Base-by-base conservation (phyloP, 2,329 filamentous ascomycete genomes). In the Chaetomium olivaceum region DNA sequence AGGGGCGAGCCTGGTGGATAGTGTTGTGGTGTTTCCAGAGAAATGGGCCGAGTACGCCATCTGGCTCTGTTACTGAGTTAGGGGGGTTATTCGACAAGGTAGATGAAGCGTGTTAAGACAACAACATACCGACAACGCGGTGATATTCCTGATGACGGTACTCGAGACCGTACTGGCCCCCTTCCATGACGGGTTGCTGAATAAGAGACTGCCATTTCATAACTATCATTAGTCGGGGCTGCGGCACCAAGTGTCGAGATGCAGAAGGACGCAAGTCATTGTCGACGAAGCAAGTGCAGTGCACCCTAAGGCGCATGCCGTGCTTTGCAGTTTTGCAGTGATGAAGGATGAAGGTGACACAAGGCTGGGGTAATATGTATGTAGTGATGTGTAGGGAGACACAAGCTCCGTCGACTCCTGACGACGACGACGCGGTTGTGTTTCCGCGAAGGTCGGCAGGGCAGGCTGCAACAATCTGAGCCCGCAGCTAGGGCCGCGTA, bases 1-100 rank as follows among this genome's bases (percentile, higher is more conserved):
- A 36, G 85, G 82, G 61, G 86, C 82, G 74, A 87, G 88, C 67
- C 87, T 90, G 36, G 85, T 87, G 3, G 91, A 91, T 16, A 97
- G 81, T 0, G 92, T 96, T 54, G 89, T 91, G 60, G 97, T 84
- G 72, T 91, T 90, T 64, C 77, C 77, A 23, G 75, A 71, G 61
- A 86, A 76, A 54, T 79, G 78, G 66, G 82, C 79, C 65, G 86
- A 81, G 72, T 86, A 87, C 63, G 82, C 81, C 73, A 87, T 76
- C 66, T 83, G 70, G 55, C 72, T 74, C 80, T 81, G 62, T 23
- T 50, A 46, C 21, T 23, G 29, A 27, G 57, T 63, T 33, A 66
- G 61, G 29, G 14, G 31, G 31, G 21, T 21, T 7, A 7, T n/a
- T 14, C 9, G 50, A 6, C 6, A 29, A 29, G 27, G 27, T 21